phyloP scores from a whole-genome alignment of 129 eudicot species.

The Mikania micrantha region DNA sequence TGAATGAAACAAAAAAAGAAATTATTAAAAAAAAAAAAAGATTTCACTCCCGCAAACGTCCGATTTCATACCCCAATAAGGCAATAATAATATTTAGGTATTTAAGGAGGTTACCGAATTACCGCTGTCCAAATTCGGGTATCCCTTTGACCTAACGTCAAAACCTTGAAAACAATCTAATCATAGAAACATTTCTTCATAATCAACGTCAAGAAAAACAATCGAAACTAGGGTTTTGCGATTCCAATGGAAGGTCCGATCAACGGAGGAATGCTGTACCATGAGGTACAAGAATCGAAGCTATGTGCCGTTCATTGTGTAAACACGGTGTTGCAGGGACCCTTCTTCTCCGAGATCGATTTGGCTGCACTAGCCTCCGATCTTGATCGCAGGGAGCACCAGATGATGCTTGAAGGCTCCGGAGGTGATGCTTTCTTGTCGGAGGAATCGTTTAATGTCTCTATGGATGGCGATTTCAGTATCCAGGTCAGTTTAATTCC shows the following conservation, averaged over 20 bases:
- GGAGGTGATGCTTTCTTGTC: constrained; percentile 51
- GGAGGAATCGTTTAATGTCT: constrained; percentile 76
- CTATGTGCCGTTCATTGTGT: constrained; percentile 99
- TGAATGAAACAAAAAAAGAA: no score
- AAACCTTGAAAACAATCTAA: constrained; percentile 1
- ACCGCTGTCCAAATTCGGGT: neutral
- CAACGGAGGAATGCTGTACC: constrained; percentile 96
- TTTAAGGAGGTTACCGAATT: constrained; percentile 8
- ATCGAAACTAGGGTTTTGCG: constrained; percentile 20
- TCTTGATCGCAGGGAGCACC: constrained; percentile 82
- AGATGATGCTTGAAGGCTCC: constrained; percentile 64
- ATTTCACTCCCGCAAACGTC: no score
- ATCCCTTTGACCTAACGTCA: neutral
- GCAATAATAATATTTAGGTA: no score
- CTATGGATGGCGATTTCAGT: constrained; percentile 93
- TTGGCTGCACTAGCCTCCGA: constrained; percentile 96
- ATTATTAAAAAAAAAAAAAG: no score
- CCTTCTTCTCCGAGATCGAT: constrained; percentile 97
- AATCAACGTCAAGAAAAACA: neutral
- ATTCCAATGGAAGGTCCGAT: constrained; percentile 53
- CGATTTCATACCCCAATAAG: no score
- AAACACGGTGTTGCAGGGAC: constrained; percentile 93
- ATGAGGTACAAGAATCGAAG: constrained; percentile 96
- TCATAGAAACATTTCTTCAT: constrained; percentile 6
- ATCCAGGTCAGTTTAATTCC: constrained; percentile 51